Conservation (phyloP, 345 rosid genomes). For the Lumnitzera racemosa region DNA sequence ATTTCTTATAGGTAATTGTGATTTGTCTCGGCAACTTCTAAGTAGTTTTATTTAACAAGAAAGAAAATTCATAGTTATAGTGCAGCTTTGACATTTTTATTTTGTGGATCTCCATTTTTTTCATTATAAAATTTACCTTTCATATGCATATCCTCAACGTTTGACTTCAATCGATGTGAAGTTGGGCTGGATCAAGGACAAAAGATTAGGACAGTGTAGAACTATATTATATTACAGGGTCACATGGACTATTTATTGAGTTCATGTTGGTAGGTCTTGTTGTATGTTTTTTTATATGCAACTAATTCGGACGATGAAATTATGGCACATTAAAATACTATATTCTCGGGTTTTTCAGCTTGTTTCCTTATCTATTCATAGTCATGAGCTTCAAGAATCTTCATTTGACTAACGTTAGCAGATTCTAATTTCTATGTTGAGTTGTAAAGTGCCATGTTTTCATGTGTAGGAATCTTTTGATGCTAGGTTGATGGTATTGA, state of each 20-base stretch:
- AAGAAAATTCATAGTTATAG: too few relatives aligned
- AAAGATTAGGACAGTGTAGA: slow-evolving; percentile 42
- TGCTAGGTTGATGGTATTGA: slow-evolving; percentile 8
- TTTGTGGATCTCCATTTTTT: too few relatives aligned
- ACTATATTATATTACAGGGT: slow-evolving; percentile 46
- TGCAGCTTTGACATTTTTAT: too few relatives aligned
- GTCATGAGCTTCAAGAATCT: slow-evolving; percentile 20
- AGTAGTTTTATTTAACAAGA: too few relatives aligned
- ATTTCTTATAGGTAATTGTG: too few relatives aligned
- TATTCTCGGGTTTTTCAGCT: slow-evolving; percentile 41
- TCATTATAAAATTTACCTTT: not conserved
- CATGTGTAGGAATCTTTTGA: slow-evolving; percentile 36
- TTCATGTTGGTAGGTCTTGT: slow-evolving; percentile 25
- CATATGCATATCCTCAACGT: slow-evolving; percentile 12
- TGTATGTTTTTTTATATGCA: slow-evolving; percentile 28
- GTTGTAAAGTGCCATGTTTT: slow-evolving; percentile 23
- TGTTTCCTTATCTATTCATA: slow-evolving; percentile 24
- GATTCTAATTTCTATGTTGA: slow-evolving; percentile 23
- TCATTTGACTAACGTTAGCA: slow-evolving; percentile 46
- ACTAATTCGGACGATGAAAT: slow-evolving; percentile 25
- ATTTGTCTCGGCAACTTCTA: too few relatives aligned
- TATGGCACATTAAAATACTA: slow-evolving; percentile 24
- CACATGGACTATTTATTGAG: slow-evolving; percentile 58
- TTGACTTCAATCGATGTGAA: slow-evolving; percentile 26
- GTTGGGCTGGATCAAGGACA: slow-evolving; percentile 32